Evolutionary conservation across 1,284 basidiomycete species (phyloP).

Genomic region (Trichosporon sp.): DNA sequence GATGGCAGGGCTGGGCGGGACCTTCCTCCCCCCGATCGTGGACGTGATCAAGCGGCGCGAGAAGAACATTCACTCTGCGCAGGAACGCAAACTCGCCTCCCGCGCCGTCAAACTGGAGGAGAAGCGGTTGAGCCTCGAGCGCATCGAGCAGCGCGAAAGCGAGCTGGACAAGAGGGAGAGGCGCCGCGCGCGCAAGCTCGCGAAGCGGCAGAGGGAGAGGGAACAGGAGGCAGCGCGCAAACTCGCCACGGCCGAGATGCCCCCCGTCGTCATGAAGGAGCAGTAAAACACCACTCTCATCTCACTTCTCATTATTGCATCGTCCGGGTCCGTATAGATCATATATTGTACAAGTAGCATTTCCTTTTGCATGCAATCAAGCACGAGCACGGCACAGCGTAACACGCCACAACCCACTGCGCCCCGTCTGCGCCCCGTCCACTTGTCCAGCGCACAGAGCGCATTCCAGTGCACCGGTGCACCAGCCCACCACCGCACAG

Average conservation of each 20-base stretch:
- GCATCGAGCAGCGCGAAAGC: not conserved
- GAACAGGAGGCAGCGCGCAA: not conserved
- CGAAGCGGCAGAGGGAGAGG: not conserved
- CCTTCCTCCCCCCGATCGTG: conserved; percentile 18
- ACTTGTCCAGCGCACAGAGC: not conserved
- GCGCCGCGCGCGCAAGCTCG: conserved; percentile 3
- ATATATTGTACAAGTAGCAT: conserved; percentile 2
- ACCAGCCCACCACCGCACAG: not conserved
- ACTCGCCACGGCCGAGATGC: not conserved
- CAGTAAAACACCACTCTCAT: not conserved
- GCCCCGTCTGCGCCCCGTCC: too few species aligned
- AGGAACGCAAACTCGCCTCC: conserved; percentile 21
- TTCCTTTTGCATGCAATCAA: not conserved
- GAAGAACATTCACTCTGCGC: not conserved
- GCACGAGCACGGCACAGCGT: not conserved
- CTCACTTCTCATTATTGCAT: conserved; percentile 6
- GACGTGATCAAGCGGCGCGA: conserved; percentile 13
- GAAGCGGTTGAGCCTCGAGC: conserved; percentile 18
- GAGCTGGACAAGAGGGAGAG: conserved; percentile 16
- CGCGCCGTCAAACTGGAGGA: conserved; percentile 26
- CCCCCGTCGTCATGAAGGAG: not conserved
- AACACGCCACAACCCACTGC: not conserved
- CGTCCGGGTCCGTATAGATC: not conserved
- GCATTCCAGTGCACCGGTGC: not conserved
- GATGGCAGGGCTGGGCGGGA: conserved; percentile 32